A percentile compares a stretch with the other conserved stretches of the same genome.
These are phyloP conservation scores for Cyclotella cryptica DNA, from an alignment of 108 stramenopile species.

Conservation along the genomic window DNA sequence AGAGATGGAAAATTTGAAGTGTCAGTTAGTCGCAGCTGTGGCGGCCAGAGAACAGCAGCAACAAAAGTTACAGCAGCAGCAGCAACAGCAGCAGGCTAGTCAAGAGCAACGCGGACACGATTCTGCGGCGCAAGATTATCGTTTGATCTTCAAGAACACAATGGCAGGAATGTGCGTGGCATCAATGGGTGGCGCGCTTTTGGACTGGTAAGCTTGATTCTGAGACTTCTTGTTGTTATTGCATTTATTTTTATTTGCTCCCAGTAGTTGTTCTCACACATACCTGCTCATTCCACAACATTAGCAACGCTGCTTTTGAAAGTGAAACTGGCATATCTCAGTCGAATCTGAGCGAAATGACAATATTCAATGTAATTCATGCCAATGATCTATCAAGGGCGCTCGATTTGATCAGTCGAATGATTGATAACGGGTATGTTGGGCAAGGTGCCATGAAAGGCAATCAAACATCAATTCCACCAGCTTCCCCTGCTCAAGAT, in stretches of 20 bases:
- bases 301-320: slow-evolving; percentile 26
- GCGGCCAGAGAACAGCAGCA: slow-evolving; percentile 14
- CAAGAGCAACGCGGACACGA: neutral
- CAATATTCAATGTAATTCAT: slow-evolving; percentile 48
- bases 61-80: slow-evolving; percentile 1
- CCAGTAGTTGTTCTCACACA: neutral
- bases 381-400: slow-evolving; percentile 30
- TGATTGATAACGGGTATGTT: slow-evolving; percentile 33
- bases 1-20: slow-evolving; percentile 36
- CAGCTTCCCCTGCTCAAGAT: slow-evolving; percentile 16
- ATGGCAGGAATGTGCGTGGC: slow-evolving; percentile 49
- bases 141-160: slow-evolving; percentile 37
- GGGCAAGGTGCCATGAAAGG: neutral
- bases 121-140: slow-evolving; percentile 24
- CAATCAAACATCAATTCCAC: slow-evolving; percentile 3
- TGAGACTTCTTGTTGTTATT: neutral
- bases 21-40: slow-evolving; percentile 28
- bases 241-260: neutral
- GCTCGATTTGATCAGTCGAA: slow-evolving; percentile 36
- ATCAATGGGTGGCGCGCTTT: slow-evolving; percentile 51
- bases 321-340: slow-evolving; percentile 20
- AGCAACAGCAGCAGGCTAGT: slow-evolving; percentile 1
- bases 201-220: slow-evolving; percentile 30
- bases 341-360: slow-evolving; percentile 19
- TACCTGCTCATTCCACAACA: neutral